Percentiles rank a stretch among this genome's conserved stretches.
phyloP scores from a whole-genome alignment of 2,329 filamentous ascomycete genomes.

The Ascocoryne sarcoides region DNA sequence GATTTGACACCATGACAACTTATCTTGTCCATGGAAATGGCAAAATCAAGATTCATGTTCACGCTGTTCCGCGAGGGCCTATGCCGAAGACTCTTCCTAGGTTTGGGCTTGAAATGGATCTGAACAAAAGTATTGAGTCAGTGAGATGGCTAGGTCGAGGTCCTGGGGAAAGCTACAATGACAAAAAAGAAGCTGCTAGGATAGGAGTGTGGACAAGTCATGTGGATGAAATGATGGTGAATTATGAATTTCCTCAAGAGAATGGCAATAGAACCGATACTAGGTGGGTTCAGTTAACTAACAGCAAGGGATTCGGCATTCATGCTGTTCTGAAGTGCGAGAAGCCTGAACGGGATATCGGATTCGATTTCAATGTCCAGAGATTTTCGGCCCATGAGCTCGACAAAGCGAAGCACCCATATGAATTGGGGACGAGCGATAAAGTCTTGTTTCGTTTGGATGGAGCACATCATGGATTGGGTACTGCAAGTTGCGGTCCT shows the following conservation, averaged over 20 bases:
- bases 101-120: slow-evolving; percentile 49
- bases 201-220: slow-evolving; percentile 10
- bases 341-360: slow-evolving; percentile 32
- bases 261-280: slow-evolving; percentile 55
- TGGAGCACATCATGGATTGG: slow-evolving; percentile 38
- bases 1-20: slow-evolving; percentile 37
- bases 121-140: slow-evolving; percentile 37
- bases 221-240: slow-evolving; percentile 43
- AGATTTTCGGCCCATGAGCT: slow-evolving; percentile 44
- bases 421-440: slow-evolving; percentile 47
- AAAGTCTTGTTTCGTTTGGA: slow-evolving; percentile 35
- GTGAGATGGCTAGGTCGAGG: slow-evolving; percentile 60
- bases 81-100: slow-evolving; percentile 48
- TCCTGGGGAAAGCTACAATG: slow-evolving; percentile 56
- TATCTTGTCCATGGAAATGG: slow-evolving; percentile 44
- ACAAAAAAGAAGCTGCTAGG: slow-evolving; percentile 43
- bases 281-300: slow-evolving; percentile 41
- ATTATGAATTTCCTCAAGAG: slow-evolving; percentile 62
- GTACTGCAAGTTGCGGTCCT: slow-evolving; percentile 39
- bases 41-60: slow-evolving; percentile 37
- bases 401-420: slow-evolving; percentile 52
- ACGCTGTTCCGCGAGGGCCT: slow-evolving; percentile 38
- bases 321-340: slow-evolving; percentile 28
- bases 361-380: slow-evolving; percentile 41
- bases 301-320: slow-evolving; percentile 17